Base-by-base conservation (phyloP, 192 early-diverging fungal genomes). In the Mortierella hygrophila region DNA sequence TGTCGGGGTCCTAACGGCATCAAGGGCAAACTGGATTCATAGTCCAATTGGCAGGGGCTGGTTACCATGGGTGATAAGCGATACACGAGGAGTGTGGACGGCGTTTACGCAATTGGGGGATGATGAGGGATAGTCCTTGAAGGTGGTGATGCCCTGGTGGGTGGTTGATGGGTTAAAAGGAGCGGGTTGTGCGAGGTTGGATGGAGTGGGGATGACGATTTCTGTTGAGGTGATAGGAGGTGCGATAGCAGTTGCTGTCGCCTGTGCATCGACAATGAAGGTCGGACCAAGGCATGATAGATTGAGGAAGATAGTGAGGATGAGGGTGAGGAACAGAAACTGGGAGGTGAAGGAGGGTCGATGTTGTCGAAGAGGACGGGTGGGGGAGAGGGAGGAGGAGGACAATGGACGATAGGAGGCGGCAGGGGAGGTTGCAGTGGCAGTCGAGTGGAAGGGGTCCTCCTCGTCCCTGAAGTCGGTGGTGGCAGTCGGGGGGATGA, bases 1-100 rank as follows among this genome's bases (percentile, higher is more conserved):
- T 29, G 42, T 23, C n/a, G 32, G 26, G 40, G 15, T 29, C 21
- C 38, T 23, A 38, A 72, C 21, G 10, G 26, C 40, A 49, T 9
- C 38, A 78, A 57, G 55, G 41, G 37, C 41, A 41, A 29, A 13
- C 5, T 41, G 52, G 40, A 18, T 37, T 65, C 1, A 13, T 26
- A 15, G 26, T 4, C 32, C 29, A 32, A 65, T 65, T 15, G 26
- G 11, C 11, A 32, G 32, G 57, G 60, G 10, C 11, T 15, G 60
- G 10, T 70, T 80, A 80, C 78, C 52, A 71, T 80, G 72, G 29
- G 78, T 80, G 60, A 80, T 80, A 26, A 80, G 38, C 0, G 37
- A 68, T 21, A 74, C 42, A 0, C 49, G 44, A 49, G 41, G 38
- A 16, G 4, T 6, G n/a, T 10, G 78, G 4, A 15, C 7, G 10